phyloP scores from a whole-genome alignment of 2,329 filamentous ascomycete species.

The Aspergillus sp. region DNA sequence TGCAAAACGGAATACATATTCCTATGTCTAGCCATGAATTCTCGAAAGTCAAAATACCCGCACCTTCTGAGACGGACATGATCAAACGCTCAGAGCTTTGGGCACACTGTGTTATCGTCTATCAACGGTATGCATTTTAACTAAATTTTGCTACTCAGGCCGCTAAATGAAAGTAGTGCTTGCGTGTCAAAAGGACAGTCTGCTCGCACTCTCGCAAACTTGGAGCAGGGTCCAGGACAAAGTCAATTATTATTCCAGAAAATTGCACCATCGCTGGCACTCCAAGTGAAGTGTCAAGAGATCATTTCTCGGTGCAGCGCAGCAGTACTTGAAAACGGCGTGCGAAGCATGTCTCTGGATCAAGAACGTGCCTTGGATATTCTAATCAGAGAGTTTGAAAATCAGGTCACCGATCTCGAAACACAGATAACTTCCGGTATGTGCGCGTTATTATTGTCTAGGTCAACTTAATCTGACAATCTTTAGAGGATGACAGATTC shows the following conservation, averaged over 20 bases:
- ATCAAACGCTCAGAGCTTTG: constrained; percentile 34
- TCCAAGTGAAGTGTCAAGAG: constrained; percentile 35
- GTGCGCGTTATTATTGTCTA: neutral
- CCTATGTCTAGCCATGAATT: constrained; percentile 41
- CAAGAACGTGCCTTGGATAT: constrained; percentile 35
- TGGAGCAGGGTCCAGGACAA: constrained; percentile 32
- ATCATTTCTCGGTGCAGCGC: constrained; percentile 31
- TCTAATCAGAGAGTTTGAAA: constrained; percentile 32
- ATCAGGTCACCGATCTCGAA: constrained; percentile 32
- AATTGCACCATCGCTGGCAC: constrained; percentile 27
- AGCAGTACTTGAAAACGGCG: constrained; percentile 32
- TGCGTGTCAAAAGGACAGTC: constrained; percentile 36
- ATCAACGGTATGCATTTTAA: constrained; percentile 28
- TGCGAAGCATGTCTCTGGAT: constrained; percentile 32
- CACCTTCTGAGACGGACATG: constrained; percentile 30
- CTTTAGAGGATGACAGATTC: constrained; percentile 26
- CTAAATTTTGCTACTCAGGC: neutral
- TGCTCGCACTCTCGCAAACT: constrained; percentile 26
- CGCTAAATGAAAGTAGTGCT: constrained; percentile 19
- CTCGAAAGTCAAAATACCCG: constrained; percentile 26
- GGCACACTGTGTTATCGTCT: constrained; percentile 36
- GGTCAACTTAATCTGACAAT: constrained; percentile 6
- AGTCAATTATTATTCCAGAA: constrained; percentile 28
- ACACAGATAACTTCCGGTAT: constrained; percentile 26
- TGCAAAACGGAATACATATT: constrained; percentile 40